A percentile compares a stretch with the other conserved stretches of the same genome.
These are phyloP conservation scores for Lyophyllum atratum DNA, from an alignment of 768 basidiomycete species.

Conservation along the genomic window DNA sequence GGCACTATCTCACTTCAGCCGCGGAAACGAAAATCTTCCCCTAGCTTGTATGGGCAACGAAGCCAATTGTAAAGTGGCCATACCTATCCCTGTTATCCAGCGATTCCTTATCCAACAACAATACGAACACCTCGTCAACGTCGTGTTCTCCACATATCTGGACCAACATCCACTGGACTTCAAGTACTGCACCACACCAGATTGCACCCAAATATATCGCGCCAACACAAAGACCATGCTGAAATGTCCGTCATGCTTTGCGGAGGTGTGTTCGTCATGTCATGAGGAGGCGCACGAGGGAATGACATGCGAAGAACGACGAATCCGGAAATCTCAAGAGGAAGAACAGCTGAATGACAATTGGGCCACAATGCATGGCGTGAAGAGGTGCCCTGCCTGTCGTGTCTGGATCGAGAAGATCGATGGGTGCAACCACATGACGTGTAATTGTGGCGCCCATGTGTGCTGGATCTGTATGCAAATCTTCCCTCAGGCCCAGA, in stretches of 20 bases:
- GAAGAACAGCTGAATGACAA: slow-evolving; percentile 43
- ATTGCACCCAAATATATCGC: slow-evolving; percentile 69
- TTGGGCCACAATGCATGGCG: slow-evolving; percentile 39
- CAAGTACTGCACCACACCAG: slow-evolving; percentile 71
- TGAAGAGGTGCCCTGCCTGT: slow-evolving; percentile 51
- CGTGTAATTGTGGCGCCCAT: slow-evolving; percentile 51
- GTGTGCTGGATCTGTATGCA: slow-evolving; percentile 58
- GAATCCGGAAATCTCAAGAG: slow-evolving; percentile 34
- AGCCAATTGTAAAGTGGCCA: slow-evolving; percentile 50
- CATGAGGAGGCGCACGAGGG: slow-evolving; percentile 52
- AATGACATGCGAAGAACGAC: slow-evolving; percentile 47
- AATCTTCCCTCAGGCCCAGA: slow-evolving; percentile 29
- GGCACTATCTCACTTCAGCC: slow-evolving; percentile 47
- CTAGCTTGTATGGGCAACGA: slow-evolving; percentile 64
- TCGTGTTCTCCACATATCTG: slow-evolving; percentile 56
- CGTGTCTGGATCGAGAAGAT: slow-evolving; percentile 46
- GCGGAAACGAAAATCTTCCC: slow-evolving; percentile 51
- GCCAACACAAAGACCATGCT: slow-evolving; percentile 28
- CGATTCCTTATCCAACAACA: slow-evolving; percentile 49
- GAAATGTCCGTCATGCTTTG: slow-evolving; percentile 56
- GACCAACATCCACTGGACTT: slow-evolving; percentile 56
- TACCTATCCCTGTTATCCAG: slow-evolving; percentile 55
- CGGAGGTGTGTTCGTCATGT: slow-evolving; percentile 49
- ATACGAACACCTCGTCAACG: slow-evolving; percentile 55
- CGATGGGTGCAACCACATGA: slow-evolving; percentile 58